Evolutionary conservation across 164 flowering plant genomes (phyloP), one percentile per base, ranked within the genome.

Genomic region (Warburgia ugandensis): DNA sequence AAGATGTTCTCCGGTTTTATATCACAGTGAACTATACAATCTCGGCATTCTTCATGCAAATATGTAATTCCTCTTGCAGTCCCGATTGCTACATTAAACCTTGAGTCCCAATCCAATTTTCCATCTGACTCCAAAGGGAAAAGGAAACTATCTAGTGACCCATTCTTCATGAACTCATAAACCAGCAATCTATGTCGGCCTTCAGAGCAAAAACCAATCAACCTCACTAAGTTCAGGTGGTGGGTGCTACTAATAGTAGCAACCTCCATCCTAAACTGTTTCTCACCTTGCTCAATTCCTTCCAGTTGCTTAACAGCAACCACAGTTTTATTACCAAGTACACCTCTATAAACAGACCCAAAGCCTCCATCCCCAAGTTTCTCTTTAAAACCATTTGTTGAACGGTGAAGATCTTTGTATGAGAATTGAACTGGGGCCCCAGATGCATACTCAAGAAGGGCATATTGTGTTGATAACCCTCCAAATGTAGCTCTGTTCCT

Each of bases 1-100:
- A 87, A 84, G 44, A 87, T 82, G 68, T 84, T 87, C 42, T 84
- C 90, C 5, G 96, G 96, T 59, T 87, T 87, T 37, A 87, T 80
- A 63, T 87, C 88, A 49, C 94, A 82, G 48, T 87, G 96, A 22
- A 84, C 77, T 36, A 87, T 84, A 73, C 94, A 82, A 39, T 84
- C 96, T 21, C 88, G 70, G 45, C 96, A 87, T 61, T 84, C 94
- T 59, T 87, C 96, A 27, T 87, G 96, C 40, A 87, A 79, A 58
- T 88, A 88, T 14, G 94, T 73, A 36, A 84, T 75, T 27, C 94
- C 96, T 61, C 73, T 74, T 6, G 91, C 96, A 12, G 86, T 83
- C 3, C 91, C 96, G 6, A 88, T 72, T 7, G 88, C 91, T 22
- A 88, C 63, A 30, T 68, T 73, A 55, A 73, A 83, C 50, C 96